Conservation (phyloP, 306 rosid genomes). For the Carpinus fangiana region DNA sequence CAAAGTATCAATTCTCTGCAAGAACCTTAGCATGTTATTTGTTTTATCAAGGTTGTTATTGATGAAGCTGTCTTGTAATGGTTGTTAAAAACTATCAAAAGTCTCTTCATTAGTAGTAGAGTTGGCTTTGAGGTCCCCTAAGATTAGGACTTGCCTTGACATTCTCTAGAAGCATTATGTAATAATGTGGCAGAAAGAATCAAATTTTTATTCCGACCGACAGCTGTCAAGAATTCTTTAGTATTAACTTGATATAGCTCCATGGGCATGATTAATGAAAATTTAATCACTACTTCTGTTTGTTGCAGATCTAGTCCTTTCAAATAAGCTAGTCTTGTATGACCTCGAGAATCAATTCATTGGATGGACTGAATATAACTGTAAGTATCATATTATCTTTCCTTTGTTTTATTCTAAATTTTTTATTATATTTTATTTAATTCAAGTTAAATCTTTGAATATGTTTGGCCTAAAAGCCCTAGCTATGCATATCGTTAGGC, state of each 20-base stretch:
- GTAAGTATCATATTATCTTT: constrained; percentile 15
- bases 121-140: background rate
- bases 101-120: background rate
- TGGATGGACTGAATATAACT: constrained; percentile 23
- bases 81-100: background rate
- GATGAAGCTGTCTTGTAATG: background rate
- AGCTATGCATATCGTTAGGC: background rate
- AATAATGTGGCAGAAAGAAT: background rate
- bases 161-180: background rate
- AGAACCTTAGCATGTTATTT: background rate
- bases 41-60: background rate
- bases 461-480: background rate
- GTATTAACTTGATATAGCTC: background rate
- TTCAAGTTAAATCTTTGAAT: constrained; percentile 2
- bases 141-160: background rate
- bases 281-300: background rate
- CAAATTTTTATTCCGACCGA: background rate
- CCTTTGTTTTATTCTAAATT: background rate
- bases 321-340: constrained; percentile 20
- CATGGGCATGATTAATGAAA: background rate
- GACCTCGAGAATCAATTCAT: constrained; percentile 13
- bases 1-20: background rate
- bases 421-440: background rate
- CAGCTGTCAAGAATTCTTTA: background rate
- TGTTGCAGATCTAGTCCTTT: constrained; percentile 13